Conservation (phyloP, 768 basidiomycete genomes). For the Lanmaoa rubissima region DNA sequence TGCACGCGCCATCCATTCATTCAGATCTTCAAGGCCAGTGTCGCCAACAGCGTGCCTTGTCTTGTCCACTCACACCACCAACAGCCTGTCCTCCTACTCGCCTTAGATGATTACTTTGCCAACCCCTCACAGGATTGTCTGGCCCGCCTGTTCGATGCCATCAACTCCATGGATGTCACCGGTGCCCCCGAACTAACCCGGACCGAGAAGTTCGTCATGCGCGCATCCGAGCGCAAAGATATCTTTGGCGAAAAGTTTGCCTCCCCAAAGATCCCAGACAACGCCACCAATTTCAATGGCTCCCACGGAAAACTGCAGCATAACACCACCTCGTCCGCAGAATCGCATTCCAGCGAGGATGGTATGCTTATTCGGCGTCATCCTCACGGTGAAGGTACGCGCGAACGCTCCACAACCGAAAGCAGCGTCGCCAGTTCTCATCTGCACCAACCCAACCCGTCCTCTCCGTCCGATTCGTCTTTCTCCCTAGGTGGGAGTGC, state of each 20-base stretch:
- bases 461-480: slow-evolving; percentile 69
- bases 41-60: not conserved
- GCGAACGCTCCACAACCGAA: slow-evolving; percentile 41
- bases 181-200: slow-evolving; percentile 74
- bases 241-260: slow-evolving; percentile 85
- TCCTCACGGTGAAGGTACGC: slow-evolving; percentile 30
- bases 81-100: slow-evolving; percentile 89
- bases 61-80: slow-evolving; percentile 5
- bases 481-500: slow-evolving; percentile 79
- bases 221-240: slow-evolving; percentile 87
- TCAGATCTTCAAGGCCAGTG: slow-evolving; percentile 86
- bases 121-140: slow-evolving; percentile 90
- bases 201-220: slow-evolving; percentile 85
- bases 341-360: slow-evolving; percentile 70
- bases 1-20: slow-evolving; percentile 93
- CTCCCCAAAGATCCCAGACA: slow-evolving; percentile 21
- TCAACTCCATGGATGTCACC: slow-evolving; percentile 89
- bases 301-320: slow-evolving; percentile 38
- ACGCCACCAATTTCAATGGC: not conserved
- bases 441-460: slow-evolving; percentile 34
- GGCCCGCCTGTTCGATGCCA: slow-evolving; percentile 84
- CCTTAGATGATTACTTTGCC: slow-evolving; percentile 91
- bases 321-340: slow-evolving; percentile 50
- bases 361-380: slow-evolving; percentile 48
- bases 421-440: slow-evolving; percentile 35